These are phyloP conservation scores for Fusarium robinianum DNA, from an alignment of 2,329 filamentous ascomycete species.

Conservation along the genomic window DNA sequence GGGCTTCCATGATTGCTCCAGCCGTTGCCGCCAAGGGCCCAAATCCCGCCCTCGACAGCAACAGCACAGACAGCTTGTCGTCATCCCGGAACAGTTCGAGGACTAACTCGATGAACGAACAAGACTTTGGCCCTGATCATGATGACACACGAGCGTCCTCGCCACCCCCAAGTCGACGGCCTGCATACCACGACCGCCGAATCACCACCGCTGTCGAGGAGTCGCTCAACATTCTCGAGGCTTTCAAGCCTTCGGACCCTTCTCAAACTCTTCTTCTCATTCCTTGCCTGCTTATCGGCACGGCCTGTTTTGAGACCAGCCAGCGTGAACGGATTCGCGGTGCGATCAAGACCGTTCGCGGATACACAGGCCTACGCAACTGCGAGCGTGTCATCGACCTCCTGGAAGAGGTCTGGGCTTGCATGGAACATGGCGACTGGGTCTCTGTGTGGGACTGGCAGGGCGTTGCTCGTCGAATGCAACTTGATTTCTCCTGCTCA, in stretches of 20 bases:
- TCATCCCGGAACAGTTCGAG: conserved; percentile 44
- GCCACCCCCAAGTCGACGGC: conserved; percentile 53
- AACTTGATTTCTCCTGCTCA: conserved; percentile 60
- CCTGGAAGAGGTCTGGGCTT: conserved; percentile 62
- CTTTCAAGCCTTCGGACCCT: conserved; percentile 61
- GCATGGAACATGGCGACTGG: conserved; percentile 64
- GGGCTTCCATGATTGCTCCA: conserved; percentile 44
- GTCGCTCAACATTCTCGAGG: conserved; percentile 58
- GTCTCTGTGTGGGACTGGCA: conserved; percentile 68
- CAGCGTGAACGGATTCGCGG: conserved; percentile 58
- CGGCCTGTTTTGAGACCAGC: conserved; percentile 57
- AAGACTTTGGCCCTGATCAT: conserved; percentile 32
- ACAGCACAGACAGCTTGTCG: conserved; percentile 39
- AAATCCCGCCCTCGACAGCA: conserved; percentile 11
- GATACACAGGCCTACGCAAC: conserved; percentile 64
- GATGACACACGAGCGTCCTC: conserved; percentile 41
- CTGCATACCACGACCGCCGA: conserved; percentile 54
- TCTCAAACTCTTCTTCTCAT: conserved; percentile 63
- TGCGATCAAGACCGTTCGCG: conserved; percentile 56
- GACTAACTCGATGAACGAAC: conserved; percentile 48
- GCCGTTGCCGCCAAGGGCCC: conserved; percentile 32
- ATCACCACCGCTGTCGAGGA: conserved; percentile 61
- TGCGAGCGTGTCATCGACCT: conserved; percentile 58
- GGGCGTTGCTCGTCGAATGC: conserved; percentile 55
- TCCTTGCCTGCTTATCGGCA: conserved; percentile 64